phyloP scores from a whole-genome alignment of 2,329 filamentous ascomycete genomes.

The Alternaria rosae region DNA sequence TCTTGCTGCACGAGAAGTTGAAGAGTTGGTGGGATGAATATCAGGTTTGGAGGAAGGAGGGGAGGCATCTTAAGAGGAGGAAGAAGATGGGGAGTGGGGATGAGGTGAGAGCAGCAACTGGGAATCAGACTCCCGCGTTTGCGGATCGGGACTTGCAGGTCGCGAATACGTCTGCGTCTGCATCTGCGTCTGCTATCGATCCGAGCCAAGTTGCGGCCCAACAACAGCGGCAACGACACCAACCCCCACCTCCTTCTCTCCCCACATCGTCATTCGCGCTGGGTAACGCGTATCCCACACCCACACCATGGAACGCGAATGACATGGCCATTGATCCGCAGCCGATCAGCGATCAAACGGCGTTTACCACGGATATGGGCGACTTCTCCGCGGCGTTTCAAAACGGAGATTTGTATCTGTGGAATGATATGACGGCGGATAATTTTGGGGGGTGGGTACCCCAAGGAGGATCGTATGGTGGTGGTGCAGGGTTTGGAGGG shows the following conservation, averaged over 20 bases:
- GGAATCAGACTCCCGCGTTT: slow-evolving; percentile 14
- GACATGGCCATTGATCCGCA: slow-evolving; percentile 12
- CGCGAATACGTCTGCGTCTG: not conserved
- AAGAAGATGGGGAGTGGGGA: slow-evolving; percentile 19
- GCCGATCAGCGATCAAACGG: slow-evolving; percentile 17
- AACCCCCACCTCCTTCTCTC: not conserved
- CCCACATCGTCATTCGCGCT: slow-evolving; percentile 19
- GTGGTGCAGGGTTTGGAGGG: slow-evolving; percentile 33
- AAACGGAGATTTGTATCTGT: slow-evolving; percentile 47
- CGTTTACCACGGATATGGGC: slow-evolving; percentile 36
- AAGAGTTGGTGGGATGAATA: slow-evolving; percentile 45
- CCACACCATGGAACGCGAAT: slow-evolving; percentile 9
- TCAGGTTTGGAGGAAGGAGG: slow-evolving; percentile 36
- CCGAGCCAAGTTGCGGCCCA: not conserved
- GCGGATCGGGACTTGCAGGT: slow-evolving; percentile 1
- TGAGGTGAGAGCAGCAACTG: not conserved
- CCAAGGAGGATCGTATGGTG: slow-evolving; percentile 34
- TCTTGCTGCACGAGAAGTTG: slow-evolving; percentile 40
- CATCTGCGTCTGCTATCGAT: not conserved
- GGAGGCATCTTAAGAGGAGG: slow-evolving; percentile 32
- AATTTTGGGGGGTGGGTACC: slow-evolving; percentile 43
- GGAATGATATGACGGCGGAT: slow-evolving; percentile 46
- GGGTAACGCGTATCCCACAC: slow-evolving; percentile 14
- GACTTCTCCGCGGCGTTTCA: slow-evolving; percentile 46
- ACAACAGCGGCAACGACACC: not conserved